phyloP scores from a whole-genome alignment of 108 stramenopile genomes.

The Discostella pseudostelligera region DNA sequence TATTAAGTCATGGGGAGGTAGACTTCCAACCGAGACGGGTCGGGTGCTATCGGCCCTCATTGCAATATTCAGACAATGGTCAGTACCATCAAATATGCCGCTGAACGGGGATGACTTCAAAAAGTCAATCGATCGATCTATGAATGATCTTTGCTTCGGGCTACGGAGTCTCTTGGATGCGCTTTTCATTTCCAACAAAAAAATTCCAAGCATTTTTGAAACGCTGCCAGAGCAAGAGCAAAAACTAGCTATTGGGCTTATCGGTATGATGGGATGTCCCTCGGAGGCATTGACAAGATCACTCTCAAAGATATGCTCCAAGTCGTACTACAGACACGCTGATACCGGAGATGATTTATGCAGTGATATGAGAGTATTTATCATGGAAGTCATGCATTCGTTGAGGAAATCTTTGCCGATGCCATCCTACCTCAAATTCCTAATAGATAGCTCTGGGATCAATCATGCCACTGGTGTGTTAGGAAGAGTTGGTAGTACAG shows the following conservation, averaged over 20 bases:
- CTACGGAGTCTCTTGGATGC: slow-evolving; percentile 23
- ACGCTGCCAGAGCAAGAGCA: slow-evolving; percentile 48
- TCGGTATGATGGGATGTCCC: slow-evolving; percentile 52
- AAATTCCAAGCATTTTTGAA: slow-evolving; percentile 54
- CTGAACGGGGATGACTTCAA: slow-evolving; percentile 2
- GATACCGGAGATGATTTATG: slow-evolving; percentile 5
- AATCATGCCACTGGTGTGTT: slow-evolving; percentile 15
- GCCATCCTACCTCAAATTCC: slow-evolving; percentile 58
- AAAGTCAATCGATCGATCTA: slow-evolving; percentile 4
- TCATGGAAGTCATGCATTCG: slow-evolving; percentile 49
- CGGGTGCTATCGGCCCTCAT: slow-evolving; percentile 32
- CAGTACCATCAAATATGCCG: not conserved
- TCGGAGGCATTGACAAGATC: slow-evolving; percentile 24
- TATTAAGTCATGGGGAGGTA: slow-evolving; percentile 32
- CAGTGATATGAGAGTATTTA: slow-evolving; percentile 36
- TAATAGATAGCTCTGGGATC: slow-evolving; percentile 50
- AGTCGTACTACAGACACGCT: slow-evolving; percentile 17
- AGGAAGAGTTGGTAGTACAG: not conserved
- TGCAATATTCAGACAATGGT: slow-evolving; percentile 33
- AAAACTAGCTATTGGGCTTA: slow-evolving; percentile 50
- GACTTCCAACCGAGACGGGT: slow-evolving; percentile 34
- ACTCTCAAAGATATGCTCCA: slow-evolving; percentile 48
- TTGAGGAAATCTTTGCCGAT: slow-evolving; percentile 63
- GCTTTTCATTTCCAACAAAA: slow-evolving; percentile 15
- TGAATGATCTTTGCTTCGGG: slow-evolving; percentile 29